Conservation (phyloP, 768 basidiomycete genomes). For the Leccinum boreale region DNA sequence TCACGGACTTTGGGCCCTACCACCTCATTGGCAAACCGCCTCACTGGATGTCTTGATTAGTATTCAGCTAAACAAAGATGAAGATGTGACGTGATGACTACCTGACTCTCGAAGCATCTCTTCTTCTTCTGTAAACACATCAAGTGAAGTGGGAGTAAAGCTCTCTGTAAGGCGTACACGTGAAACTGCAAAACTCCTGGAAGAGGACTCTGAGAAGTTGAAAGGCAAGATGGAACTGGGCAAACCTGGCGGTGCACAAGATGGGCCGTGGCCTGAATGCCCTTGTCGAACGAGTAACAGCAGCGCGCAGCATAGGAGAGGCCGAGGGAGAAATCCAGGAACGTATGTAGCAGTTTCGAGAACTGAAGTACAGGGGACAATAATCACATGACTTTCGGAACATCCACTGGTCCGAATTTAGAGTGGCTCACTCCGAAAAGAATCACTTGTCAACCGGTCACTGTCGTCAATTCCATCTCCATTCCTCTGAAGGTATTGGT, state of each 20-base stretch:
- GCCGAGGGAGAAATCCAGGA: background rate
- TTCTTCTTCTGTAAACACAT: slow-evolving; percentile 91
- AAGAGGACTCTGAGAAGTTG: background rate
- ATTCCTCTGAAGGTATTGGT: too few species aligned
- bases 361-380: too few species aligned
- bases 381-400: too few species aligned
- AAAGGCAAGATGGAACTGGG: background rate
- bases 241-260: slow-evolving; percentile 18
- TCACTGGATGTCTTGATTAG: slow-evolving; percentile 49
- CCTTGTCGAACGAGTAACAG: slow-evolving; percentile 15
- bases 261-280: background rate
- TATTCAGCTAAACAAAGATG: background rate
- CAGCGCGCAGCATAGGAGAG: slow-evolving; percentile 26
- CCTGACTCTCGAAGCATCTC: slow-evolving; percentile 89
- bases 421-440: too few species aligned
- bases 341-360: background rate
- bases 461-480: too few species aligned
- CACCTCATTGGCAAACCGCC: slow-evolving; percentile 85
- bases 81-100: slow-evolving; percentile 32
- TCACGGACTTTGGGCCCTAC: slow-evolving; percentile 88
- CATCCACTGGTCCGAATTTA: too few species aligned
- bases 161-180: slow-evolving; percentile 25
- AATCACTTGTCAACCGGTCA: too few species aligned
- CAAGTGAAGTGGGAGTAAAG: slow-evolving; percentile 55
- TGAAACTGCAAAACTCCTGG: slow-evolving; percentile 28